A percentile compares a stretch with the other conserved stretches of the same genome.
These are phyloP conservation scores for Excoecaria agallocha DNA, from an alignment of 345 rosid genomes.

Conservation along the genomic window DNA sequence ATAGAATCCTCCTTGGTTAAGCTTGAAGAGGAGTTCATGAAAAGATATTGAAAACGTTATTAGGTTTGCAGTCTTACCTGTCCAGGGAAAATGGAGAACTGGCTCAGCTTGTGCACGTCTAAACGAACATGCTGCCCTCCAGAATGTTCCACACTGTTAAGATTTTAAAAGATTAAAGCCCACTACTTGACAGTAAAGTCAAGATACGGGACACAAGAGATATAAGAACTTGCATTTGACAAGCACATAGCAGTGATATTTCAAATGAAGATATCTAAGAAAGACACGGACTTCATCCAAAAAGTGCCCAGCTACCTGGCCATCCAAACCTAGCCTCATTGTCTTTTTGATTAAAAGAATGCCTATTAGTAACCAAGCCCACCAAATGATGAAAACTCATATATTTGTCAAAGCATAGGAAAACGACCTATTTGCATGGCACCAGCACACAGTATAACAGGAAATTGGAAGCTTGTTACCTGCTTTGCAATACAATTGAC, in stretches of 20 bases:
- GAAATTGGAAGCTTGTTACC: conserved; percentile 43
- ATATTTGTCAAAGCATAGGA: not conserved
- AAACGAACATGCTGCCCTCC: conserved; percentile 82
- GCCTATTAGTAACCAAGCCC: not conserved
- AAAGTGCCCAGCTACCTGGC: not conserved
- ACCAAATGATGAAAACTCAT: not conserved
- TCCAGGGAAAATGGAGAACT: conserved; percentile 89
- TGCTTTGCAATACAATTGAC: conserved; percentile 81
- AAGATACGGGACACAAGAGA: conserved; percentile 9
- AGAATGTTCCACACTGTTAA: conserved; percentile 69
- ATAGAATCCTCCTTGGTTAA: conserved; percentile 24
- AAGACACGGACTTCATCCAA: not conserved
- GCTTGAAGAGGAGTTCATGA: conserved; percentile 13
- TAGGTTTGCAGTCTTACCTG: conserved; percentile 50
- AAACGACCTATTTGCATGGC: not conserved
- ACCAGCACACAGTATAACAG: conserved; percentile 6
- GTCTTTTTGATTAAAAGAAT: no score
- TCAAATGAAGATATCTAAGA: conserved; percentile 4
- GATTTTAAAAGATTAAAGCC: conserved; percentile 6
- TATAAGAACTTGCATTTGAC: not conserved
- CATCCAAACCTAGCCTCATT: no score
- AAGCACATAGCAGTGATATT: not conserved
- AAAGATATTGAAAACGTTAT: conserved; percentile 11
- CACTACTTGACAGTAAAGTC: conserved; percentile 3
- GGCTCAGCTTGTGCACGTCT: conserved; percentile 61